These are phyloP conservation scores for Blastocystis sp. DNA, from an alignment of 352 stramenopile genomes.

Conservation along the genomic window DNA sequence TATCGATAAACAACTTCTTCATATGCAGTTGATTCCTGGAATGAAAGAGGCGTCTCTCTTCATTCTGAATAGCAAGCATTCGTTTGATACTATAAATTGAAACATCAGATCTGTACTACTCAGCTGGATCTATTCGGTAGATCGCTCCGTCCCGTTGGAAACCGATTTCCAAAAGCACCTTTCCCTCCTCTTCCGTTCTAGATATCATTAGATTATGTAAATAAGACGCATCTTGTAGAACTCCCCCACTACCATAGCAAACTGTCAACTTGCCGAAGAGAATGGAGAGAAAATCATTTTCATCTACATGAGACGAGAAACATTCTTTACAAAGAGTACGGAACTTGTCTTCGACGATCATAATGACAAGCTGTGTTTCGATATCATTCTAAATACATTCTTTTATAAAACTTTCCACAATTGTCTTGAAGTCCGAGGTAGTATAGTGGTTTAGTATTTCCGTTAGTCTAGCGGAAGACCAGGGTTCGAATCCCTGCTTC, in stretches of 20 bases:
- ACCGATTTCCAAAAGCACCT: neutral
- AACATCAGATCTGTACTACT: neutral
- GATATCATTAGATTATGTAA: neutral
- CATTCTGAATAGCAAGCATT: neutral
- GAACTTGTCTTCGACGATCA: constrained; percentile 22
- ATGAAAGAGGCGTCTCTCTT: constrained; percentile 8
- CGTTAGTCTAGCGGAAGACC: constrained; percentile 58
- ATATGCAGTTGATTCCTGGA: neutral
- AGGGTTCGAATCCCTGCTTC: constrained; percentile 65
- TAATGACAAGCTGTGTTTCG: neutral
- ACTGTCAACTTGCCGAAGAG: constrained; percentile 1
- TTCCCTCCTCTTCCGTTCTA: constrained; percentile 10
- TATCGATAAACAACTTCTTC: constrained; percentile 28
- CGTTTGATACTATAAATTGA: constrained; percentile 1
- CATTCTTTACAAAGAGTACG: constrained; percentile 39
- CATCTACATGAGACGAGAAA: neutral
- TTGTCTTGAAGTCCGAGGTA: constrained; percentile 46
- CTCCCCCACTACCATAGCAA: neutral
- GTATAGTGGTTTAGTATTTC: constrained; percentile 68
- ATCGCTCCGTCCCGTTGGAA: neutral
- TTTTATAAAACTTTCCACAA: neutral
- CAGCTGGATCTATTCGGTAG: neutral
- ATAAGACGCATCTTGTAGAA: constrained; percentile 4
- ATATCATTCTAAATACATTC: no score
- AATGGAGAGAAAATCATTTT: neutral